Percentiles rank a stretch among this genome's conserved stretches.
phyloP scores from a whole-genome alignment of 2,329 filamentous ascomycete genomes.

The Sphaceloma murrayae region DNA sequence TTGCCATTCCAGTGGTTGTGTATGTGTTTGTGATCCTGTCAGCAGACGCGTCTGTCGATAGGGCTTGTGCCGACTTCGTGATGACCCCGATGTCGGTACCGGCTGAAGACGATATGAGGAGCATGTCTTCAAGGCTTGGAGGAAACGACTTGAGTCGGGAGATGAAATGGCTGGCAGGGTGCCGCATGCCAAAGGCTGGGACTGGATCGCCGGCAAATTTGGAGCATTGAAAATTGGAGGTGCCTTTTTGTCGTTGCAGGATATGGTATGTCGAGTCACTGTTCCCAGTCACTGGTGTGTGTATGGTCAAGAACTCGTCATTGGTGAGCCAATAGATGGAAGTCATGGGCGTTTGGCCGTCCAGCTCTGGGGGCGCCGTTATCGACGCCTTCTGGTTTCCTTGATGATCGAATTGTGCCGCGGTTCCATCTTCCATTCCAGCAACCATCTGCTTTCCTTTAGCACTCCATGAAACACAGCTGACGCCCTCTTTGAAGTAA shows the following conservation, averaged over 20 bases:
- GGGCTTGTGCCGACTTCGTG: conserved; percentile 58
- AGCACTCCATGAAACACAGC: conserved; percentile 81
- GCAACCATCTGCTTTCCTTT: conserved; percentile 88
- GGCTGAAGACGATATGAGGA: conserved; percentile 74
- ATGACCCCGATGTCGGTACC: conserved; percentile 71
- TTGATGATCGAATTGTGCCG: conserved; percentile 73
- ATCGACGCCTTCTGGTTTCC: conserved; percentile 69
- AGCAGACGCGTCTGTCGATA: conserved; percentile 52
- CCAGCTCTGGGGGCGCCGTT: conserved; percentile 61
- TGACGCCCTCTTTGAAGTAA: conserved; percentile 63
- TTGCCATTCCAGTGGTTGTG: conserved; percentile 59
- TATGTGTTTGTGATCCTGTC: conserved; percentile 58
- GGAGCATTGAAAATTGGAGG: conserved; percentile 57
- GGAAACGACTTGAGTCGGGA: conserved; percentile 69
- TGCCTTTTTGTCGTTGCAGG: conserved; percentile 56
- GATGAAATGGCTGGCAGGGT: conserved; percentile 66
- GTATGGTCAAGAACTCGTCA: conserved; percentile 68
- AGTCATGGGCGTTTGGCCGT: conserved; percentile 34
- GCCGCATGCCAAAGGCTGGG: conserved; percentile 49
- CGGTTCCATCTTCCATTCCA: conserved; percentile 70
- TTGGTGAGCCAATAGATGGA: conserved; percentile 84
- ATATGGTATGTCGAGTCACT: conserved; percentile 64
- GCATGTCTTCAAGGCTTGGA: conserved; percentile 67
- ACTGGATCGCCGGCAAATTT: conserved; percentile 60
- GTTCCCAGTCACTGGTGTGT: conserved; percentile 47